Percentiles rank a stretch among this genome's conserved stretches.
Evolutionary conservation across 2,329 filamentous ascomycete genomes (phyloP).

Genomic region (Cladophialophora exuberans): DNA sequence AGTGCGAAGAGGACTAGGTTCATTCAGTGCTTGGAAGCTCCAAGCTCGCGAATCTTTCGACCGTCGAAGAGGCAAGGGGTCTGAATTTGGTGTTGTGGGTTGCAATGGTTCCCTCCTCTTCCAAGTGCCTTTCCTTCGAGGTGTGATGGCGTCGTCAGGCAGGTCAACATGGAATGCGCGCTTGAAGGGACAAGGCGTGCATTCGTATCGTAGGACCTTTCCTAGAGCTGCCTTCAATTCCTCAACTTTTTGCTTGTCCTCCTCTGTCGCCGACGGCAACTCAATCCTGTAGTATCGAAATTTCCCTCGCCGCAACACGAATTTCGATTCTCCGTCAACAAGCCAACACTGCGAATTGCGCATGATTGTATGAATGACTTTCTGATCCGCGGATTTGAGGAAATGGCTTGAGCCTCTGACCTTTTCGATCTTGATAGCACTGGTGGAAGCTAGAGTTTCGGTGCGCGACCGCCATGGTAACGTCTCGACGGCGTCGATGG

Average conservation of each 20-base stretch:
- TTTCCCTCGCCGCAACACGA: conserved; percentile 81
- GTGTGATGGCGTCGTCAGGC: conserved; percentile 68
- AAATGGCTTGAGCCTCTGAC: conserved; percentile 86
- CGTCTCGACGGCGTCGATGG: conserved; percentile 60
- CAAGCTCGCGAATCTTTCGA: conserved; percentile 27
- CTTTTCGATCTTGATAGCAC: conserved; percentile 80
- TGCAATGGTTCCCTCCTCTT: conserved; percentile 60
- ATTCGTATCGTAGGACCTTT: conserved; percentile 80
- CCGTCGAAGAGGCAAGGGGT: conserved; percentile 20
- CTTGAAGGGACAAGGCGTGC: conserved; percentile 83
- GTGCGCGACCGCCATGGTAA: conserved; percentile 75
- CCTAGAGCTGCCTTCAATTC: conserved; percentile 71
- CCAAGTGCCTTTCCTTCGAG: conserved; percentile 70
- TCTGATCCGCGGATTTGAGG: conserved; percentile 71
- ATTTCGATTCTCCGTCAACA: conserved; percentile 80
- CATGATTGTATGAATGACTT: conserved; percentile 81
- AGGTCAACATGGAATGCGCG: conserved; percentile 74
- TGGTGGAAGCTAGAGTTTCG: conserved; percentile 81
- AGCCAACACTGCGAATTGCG: conserved; percentile 94
- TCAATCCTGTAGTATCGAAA: conserved; percentile 92
- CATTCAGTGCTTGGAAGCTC: conserved; percentile 27
- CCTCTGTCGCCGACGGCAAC: conserved; percentile 66
- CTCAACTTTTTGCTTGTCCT: conserved; percentile 66
- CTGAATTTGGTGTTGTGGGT: conserved; percentile 38
- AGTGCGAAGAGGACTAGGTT: conserved; percentile 17